These are phyloP conservation scores for Alternaria brassicae DNA, from an alignment of 2,329 filamentous ascomycete genomes.

Conservation along the genomic window DNA sequence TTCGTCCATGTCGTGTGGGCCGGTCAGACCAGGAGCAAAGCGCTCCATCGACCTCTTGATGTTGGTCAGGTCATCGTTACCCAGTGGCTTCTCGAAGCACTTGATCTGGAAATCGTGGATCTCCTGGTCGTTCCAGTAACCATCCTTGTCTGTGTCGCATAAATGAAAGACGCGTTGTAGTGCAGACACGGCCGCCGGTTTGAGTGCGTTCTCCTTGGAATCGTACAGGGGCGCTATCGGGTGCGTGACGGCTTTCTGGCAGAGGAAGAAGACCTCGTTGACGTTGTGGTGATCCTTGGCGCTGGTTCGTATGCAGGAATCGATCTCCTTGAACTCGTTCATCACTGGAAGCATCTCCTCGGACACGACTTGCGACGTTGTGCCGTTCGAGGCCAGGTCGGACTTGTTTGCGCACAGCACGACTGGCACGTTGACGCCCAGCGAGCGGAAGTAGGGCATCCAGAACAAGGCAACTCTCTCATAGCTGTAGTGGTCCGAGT, in stretches of 20 bases:
- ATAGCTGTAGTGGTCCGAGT: constrained; percentile 99
- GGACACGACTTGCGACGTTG: constrained; percentile 83
- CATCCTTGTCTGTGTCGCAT: constrained; percentile 95
- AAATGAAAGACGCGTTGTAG: constrained; percentile 92
- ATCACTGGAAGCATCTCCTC: constrained; percentile 99
- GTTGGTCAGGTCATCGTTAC: constrained; percentile 81
- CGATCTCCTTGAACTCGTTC: constrained; percentile 98
- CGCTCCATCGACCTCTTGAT: constrained; percentile 89
- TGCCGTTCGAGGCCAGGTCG: constrained; percentile 78
- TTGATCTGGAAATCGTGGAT: constrained; percentile 89
- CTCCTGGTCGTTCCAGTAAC: constrained; percentile 86
- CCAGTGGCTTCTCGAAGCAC: constrained; percentile 88
- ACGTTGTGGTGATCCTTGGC: constrained; percentile 91
- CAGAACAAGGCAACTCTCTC: constrained; percentile 96
- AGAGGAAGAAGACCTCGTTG: constrained; percentile 94
- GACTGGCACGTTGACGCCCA: constrained; percentile 98
- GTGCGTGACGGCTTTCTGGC: constrained; percentile 96
- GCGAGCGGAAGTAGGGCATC: constrained; percentile 96
- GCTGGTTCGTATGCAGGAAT: constrained; percentile 95
- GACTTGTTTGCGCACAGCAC: constrained; percentile 97
- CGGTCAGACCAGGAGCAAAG: constrained; percentile 66
- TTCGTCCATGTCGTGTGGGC: constrained; percentile 73
- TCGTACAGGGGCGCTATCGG: constrained; percentile 96
- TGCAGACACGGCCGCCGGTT: constrained; percentile 86
- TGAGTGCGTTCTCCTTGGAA: constrained; percentile 85